These are phyloP conservation scores for Turnera subulata DNA, from an alignment of 345 rosid species.

Conservation along the genomic window DNA sequence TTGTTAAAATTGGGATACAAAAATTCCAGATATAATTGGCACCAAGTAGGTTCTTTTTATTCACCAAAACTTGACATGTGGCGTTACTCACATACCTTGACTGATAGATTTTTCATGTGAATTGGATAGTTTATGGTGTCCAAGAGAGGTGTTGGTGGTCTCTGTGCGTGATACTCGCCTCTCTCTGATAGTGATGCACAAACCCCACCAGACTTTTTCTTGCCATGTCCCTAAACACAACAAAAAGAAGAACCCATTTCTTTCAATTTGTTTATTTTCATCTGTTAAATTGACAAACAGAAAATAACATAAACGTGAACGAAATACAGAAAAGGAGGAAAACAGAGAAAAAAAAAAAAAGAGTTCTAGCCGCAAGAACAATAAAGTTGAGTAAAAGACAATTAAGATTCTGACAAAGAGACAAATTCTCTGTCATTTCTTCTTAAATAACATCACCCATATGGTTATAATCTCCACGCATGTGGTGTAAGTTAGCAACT, in stretches of 20 bases:
- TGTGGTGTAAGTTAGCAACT: background rate
- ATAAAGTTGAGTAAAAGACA: background rate
- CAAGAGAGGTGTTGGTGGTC: conserved; percentile 86
- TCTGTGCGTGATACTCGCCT: conserved; percentile 64
- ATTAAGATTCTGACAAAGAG: conserved; percentile 7
- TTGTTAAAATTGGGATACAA: background rate
- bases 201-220: conserved; percentile 47
- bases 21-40: background rate
- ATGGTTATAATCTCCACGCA: background rate
- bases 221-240: conserved; percentile 38
- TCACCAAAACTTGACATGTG: background rate
- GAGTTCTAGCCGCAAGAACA: background rate
- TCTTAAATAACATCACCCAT: too few species aligned
- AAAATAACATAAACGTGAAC: conserved; percentile 4
- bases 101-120: conserved; percentile 91
- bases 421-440: too few species aligned
- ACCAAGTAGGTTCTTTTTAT: background rate
- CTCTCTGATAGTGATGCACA: conserved; percentile 74
- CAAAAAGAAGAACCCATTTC: conserved; percentile 22
- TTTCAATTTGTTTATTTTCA: conserved; percentile 9
- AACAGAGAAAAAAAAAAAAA: background rate
- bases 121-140: conserved; percentile 92
- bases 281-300: background rate
- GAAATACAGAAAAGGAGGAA: background rate
- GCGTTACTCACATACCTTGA: conserved; percentile 42